Evolutionary conservation across 2,329 filamentous ascomycete genomes (phyloP), one percentile per base, ranked within the genome.

Genomic region (Scorias spongiosa): DNA sequence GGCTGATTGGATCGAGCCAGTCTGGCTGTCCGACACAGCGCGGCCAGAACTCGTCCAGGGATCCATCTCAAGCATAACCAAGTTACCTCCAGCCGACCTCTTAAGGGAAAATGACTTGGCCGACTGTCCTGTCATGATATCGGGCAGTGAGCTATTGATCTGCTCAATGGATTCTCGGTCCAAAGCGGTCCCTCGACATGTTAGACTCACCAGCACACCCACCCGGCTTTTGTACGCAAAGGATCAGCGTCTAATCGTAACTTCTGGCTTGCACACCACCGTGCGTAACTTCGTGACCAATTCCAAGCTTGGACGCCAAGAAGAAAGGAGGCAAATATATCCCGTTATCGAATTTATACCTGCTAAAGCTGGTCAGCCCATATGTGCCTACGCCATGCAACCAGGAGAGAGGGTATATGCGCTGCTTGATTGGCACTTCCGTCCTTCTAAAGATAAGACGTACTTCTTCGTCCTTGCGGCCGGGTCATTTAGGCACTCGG

Each of bases 401-500:
- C 49, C 61, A 1, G 72, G 72, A 1, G 78, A 82, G 48, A 69
- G 68, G 34, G 72, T 87, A 1, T 67, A 75, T 38, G 69, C 74
- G 1, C 58, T 87, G 7, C 59, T 71, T 1, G 77, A 84, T 48
- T 87, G 82, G 82, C 54, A 54, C 2, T 51, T 52, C 40, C 47
- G 42, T 8, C 48, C 42, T 2, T 39, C 34, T 5, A 29, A 44
- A 18, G 68, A 74, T 32, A 74, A 71, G 44, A 68, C 62, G 0
- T 81, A 80, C 59, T 68, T 73, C 1, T 81, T 78, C 54, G 66
- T 85, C 29, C 67, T 84, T 11, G 69, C 82, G 2, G 59, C 53
- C 12, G 56, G 57, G 30, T 55, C 52, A 10, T 69, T 74, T 3
- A 75, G 74, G 0, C 46, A 42, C 2, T 14, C 39, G 12, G 49